A percentile compares a stretch with the other conserved stretches of the same genome.
Conservation (phyloP, 1,284 basidiomycete genomes). For the Irpex sp. region DNA sequence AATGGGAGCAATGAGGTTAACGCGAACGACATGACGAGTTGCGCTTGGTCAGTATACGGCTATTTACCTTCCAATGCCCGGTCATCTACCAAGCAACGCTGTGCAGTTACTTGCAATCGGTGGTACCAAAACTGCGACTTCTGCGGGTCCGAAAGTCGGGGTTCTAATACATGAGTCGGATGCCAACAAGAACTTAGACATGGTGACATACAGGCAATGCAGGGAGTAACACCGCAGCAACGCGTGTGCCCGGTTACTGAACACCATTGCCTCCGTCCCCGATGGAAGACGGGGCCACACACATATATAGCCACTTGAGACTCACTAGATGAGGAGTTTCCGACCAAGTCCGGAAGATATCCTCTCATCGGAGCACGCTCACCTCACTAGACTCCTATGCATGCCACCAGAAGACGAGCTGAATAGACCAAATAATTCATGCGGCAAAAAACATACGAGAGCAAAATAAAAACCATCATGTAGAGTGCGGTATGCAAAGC, state of each 20-base stretch:
- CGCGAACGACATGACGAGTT: not conserved
- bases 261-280: no score
- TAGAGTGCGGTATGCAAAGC: conserved; percentile 1
- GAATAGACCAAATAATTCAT: not conserved
- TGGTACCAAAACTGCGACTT: not conserved
- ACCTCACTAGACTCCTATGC: not conserved
- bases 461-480: not conserved
- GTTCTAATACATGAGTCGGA: not conserved
- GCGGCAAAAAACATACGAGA: not conserved
- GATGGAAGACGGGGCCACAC: not conserved
- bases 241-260: not conserved
- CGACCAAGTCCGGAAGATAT: not conserved
- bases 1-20: not conserved
- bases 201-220: not conserved
- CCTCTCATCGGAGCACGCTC: not conserved
- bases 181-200: not conserved
- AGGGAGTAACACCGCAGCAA: not conserved
- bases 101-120: not conserved
- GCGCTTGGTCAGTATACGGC: not conserved
- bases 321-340: not conserved
- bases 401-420: not conserved
- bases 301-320: not conserved
- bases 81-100: not conserved
- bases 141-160: not conserved
- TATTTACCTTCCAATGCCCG: not conserved